These are phyloP conservation scores for Trypethelium eluteriae DNA, from an alignment of 495 filamentous ascomycete species.

Conservation along the genomic window DNA sequence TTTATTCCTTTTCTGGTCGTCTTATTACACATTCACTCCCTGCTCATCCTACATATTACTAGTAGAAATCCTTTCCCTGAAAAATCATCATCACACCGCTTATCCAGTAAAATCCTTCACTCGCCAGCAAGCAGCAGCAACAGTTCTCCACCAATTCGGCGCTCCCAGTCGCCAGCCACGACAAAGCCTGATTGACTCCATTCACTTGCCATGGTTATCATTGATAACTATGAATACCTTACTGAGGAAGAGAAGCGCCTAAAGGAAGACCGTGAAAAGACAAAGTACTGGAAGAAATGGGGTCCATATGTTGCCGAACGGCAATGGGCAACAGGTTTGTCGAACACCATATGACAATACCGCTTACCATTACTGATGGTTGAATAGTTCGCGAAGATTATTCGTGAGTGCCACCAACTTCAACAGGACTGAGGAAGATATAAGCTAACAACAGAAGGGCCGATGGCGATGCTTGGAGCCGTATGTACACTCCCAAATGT, in stretches of 20 bases:
- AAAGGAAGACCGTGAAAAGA: conserved; percentile 71
- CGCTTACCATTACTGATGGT: conserved; percentile 18
- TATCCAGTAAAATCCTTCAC: neutral
- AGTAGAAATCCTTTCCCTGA: neutral
- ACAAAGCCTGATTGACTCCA: neutral
- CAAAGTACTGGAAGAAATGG: conserved; percentile 93
- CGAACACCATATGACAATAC: conserved; percentile 11
- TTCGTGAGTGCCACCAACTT: conserved; percentile 48
- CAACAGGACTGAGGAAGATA: conserved; percentile 12
- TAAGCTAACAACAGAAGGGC: conserved; percentile 35
- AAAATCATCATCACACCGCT: conserved; percentile 7
- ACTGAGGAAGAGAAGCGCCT: conserved; percentile 82
- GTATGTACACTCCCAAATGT: conserved; percentile 45
- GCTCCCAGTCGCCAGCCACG: neutral
- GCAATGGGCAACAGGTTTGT: conserved; percentile 82
- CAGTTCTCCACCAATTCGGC: neutral
- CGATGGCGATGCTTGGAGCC: conserved; percentile 93
- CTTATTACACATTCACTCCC: neutral
- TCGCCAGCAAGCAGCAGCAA: neutral
- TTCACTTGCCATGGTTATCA: conserved; percentile 61
- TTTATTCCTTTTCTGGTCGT: neutral
- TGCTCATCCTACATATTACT: neutral
- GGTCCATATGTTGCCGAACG: conserved; percentile 69
- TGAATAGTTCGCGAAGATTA: conserved; percentile 85
- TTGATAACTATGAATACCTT: conserved; percentile 75